These are phyloP conservation scores for Centella asiatica DNA, from an alignment of 129 eudicot species.

Conservation along the genomic window DNA sequence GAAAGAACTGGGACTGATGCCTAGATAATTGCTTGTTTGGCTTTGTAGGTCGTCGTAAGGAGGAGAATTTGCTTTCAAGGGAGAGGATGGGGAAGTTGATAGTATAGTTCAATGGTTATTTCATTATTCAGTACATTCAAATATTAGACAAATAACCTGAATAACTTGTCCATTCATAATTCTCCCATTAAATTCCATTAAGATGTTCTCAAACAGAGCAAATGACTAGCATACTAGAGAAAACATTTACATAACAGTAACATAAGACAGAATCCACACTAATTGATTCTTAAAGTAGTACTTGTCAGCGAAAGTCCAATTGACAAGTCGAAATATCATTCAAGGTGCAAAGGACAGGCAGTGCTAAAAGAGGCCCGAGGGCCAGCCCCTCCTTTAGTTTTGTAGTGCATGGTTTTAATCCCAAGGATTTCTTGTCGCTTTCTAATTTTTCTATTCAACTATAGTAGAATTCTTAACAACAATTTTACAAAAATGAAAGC, in stretches of 20 bases:
- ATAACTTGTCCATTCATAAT: too few species aligned
- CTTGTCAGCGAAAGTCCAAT: neutral
- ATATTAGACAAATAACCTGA: too few species aligned
- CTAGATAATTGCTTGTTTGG: too few species aligned
- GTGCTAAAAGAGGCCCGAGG: neutral
- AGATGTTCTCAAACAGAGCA: too few species aligned
- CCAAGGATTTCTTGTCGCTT: neutral
- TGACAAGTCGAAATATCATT: neutral
- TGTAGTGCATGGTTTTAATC: constrained; percentile 1
- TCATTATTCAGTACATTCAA: too few species aligned
- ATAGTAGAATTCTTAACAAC: neutral
- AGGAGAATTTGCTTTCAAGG: too few species aligned
- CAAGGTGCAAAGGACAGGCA: neutral
- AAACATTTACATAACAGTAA: neutral
- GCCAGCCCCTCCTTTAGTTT: constrained; percentile 1
- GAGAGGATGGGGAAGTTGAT: too few species aligned
- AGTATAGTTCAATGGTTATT: too few species aligned
- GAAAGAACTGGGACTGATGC: too few species aligned
- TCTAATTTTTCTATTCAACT: neutral
- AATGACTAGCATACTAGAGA: neutral
- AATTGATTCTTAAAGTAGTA: neutral
- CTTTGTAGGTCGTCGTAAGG: too few species aligned
- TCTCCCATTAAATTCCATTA: too few species aligned
- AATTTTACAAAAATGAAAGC: neutral
- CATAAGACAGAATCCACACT: neutral